Conservation (phyloP, 768 basidiomycete genomes). For the Lactarius sanguifluus region DNA sequence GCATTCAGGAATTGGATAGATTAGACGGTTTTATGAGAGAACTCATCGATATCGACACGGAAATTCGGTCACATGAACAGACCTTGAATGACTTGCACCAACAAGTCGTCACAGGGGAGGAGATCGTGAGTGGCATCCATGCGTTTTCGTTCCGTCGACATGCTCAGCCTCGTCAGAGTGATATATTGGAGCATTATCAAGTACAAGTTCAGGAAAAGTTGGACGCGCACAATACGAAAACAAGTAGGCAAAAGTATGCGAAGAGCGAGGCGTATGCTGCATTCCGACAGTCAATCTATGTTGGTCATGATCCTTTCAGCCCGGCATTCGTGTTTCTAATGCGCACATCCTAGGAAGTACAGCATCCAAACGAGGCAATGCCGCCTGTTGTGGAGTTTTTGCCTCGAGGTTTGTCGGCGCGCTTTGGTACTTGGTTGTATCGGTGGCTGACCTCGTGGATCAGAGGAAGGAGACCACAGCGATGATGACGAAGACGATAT, state of each 20-base stretch:
- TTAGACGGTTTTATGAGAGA: slow-evolving; percentile 69
- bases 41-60: slow-evolving; percentile 62
- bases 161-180: slow-evolving; percentile 41
- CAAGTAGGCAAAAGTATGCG: slow-evolving; percentile 77
- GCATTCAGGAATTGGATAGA: slow-evolving; percentile 50
- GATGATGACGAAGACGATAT: slow-evolving; percentile 87
- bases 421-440: not conserved
- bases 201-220: slow-evolving; percentile 43
- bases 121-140: slow-evolving; percentile 46
- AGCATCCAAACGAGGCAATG: slow-evolving; percentile 64
- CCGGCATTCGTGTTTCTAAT: slow-evolving; percentile 5
- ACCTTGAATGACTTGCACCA: slow-evolving; percentile 58
- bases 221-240: slow-evolving; percentile 55
- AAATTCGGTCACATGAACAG: slow-evolving; percentile 57
- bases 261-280: slow-evolving; percentile 56
- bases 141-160: slow-evolving; percentile 3
- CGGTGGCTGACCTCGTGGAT: slow-evolving; percentile 15
- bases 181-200: slow-evolving; percentile 53
- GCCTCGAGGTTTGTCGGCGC: slow-evolving; percentile 53
- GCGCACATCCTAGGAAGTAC: slow-evolving; percentile 54
- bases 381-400: slow-evolving; percentile 77
- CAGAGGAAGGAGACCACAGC: slow-evolving; percentile 79
- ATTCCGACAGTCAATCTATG: slow-evolving; percentile 64
- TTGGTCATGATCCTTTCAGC: slow-evolving; percentile 21
- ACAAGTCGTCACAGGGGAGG: slow-evolving; percentile 50